Conservation (phyloP, 768 basidiomycete species). For the Mycena alexandri region DNA sequence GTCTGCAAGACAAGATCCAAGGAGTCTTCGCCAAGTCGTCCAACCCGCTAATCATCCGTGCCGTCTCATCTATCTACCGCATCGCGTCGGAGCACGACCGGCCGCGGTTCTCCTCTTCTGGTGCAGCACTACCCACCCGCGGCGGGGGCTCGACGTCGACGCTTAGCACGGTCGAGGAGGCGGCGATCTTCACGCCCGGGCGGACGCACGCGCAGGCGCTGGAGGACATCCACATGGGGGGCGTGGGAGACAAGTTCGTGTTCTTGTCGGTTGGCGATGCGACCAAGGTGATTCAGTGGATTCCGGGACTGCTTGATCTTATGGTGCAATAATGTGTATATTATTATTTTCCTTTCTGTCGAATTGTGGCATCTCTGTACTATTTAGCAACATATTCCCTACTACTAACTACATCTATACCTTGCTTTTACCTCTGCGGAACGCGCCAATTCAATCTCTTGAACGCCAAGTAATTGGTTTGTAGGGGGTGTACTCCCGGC, state of each 20-base stretch:
- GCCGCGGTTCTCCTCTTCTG: constrained; percentile 53
- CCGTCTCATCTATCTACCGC: constrained; percentile 83
- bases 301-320: constrained; percentile 69
- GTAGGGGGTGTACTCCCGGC: too few species aligned
- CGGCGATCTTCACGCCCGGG: constrained; percentile 56
- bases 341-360: constrained; percentile 11
- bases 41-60: constrained; percentile 76
- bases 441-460: too few species aligned
- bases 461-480: too few species aligned
- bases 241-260: constrained; percentile 77
- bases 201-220: constrained; percentile 69
- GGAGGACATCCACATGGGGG: constrained; percentile 80
- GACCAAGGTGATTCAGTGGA: constrained; percentile 80
- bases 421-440: not conserved
- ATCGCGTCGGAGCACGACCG: constrained; percentile 67
- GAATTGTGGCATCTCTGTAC: constrained; percentile 26
- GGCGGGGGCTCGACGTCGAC: constrained; percentile 69
- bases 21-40: constrained; percentile 79
- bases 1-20: constrained; percentile 79
- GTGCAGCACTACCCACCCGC: constrained; percentile 5
- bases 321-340: constrained; percentile 54
- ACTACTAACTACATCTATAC: not conserved
- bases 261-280: constrained; percentile 73
- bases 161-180: constrained; percentile 73
- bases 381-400: constrained; percentile 8